Evolutionary conservation across 1,284 basidiomycete genomes (phyloP), one percentile per base, ranked within the genome.

Genomic region (Amylostereum areolatum): DNA sequence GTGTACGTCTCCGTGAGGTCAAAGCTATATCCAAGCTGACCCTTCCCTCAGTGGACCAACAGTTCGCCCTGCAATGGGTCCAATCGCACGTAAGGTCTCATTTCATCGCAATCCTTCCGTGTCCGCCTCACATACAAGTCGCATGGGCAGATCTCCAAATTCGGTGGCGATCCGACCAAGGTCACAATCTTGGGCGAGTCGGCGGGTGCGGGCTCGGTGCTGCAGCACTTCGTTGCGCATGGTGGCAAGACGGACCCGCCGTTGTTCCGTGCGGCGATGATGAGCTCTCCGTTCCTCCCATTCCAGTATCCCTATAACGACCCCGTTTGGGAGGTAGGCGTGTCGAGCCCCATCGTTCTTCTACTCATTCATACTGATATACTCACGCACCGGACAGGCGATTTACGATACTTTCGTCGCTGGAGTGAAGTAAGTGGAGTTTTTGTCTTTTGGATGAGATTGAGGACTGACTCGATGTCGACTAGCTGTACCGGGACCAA

Each of bases 101-200:
- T 4, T 35, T n/a, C 8, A 35, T 36, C 10, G 2, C 25, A 45
- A 5, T 18, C 46, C 8, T 31, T 49, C 5, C 39, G 7, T 10
- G 7, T 53, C 11, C 3, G 12, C n/a, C 9, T 24, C 24, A 32
- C 3, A 28, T 42, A 7, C 34, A 46, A 11, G 5, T 10, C 29
- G 29, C 29, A 46, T 11, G 9, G 25, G 18, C 29, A 63, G 64
- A 67, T 69, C 43, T 18, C 44, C 5, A 59, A 60, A 43, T 68
- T 69, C 47, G 65, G 66, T n/a, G 70, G 69, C 18, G 63, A 69
- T 50, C 60, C 62, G 3, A 45, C 51, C 1, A 52, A 56, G 35
- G 67, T 70, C 9, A 65, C 65, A 0, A 67, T 70, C 31, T 69
- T 64, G 62, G 69, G 69, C 10, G 52, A 65, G 46, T 68, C 64